phyloP scores from a whole-genome alignment of 2,329 filamentous ascomycete genomes.

The Cercospora zeina region DNA sequence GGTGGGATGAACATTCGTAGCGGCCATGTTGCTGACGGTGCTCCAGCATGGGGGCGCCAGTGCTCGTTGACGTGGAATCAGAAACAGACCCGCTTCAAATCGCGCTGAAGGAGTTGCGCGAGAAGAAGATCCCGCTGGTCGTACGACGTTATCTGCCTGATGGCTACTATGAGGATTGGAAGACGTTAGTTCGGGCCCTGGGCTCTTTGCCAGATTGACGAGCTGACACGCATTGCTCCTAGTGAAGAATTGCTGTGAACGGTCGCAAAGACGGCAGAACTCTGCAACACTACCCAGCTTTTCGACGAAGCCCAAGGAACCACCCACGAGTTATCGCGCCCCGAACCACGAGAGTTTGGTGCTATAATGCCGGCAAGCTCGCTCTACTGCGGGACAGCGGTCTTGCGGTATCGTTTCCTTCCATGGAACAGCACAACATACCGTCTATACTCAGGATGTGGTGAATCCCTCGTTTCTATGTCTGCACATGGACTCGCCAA shows the following conservation, averaged over 20 bases:
- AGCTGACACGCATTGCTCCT: neutral
- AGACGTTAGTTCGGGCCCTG: constrained; percentile 64
- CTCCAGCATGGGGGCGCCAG: constrained; percentile 89
- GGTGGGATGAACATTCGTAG: neutral
- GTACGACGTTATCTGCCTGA: constrained; percentile 94
- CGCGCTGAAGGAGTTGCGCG: constrained; percentile 91
- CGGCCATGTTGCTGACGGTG: constrained; percentile 9
- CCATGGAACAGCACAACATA: neutral
- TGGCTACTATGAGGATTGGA: constrained; percentile 99
- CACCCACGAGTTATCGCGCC: neutral
- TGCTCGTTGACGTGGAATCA: constrained; percentile 93
- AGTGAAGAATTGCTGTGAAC: neutral
- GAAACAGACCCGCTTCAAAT: constrained; percentile 98
- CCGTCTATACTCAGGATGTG: neutral
- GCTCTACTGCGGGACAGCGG: neutral
- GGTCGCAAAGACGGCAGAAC: neutral
- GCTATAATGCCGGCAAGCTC: neutral
- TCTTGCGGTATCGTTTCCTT: neutral
- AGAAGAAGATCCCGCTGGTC: constrained; percentile 98
- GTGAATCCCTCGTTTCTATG: neutral
- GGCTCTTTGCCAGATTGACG: neutral
- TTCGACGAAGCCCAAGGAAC: neutral
- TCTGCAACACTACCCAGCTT: neutral
- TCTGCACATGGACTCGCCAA: neutral
- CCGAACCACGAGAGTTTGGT: neutral